These are phyloP conservation scores for Leishmania turanica DNA, from an alignment of 208 protist genomes.

Conservation along the genomic window DNA sequence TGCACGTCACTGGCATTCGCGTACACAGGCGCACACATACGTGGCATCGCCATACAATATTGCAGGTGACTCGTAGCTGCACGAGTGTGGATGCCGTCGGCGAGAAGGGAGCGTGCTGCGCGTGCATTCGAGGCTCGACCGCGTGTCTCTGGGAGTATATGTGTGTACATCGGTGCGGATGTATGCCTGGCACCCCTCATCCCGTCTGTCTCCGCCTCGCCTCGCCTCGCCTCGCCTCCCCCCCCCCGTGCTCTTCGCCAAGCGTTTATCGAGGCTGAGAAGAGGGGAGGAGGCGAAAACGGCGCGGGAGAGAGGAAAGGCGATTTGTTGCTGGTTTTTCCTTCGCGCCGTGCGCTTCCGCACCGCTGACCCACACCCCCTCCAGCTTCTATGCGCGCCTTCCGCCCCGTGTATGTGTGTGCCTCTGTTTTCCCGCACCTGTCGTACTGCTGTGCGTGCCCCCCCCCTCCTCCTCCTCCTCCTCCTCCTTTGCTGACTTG, in stretches of 20 bases:
- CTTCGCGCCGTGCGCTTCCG: too few species aligned
- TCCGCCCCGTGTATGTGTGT: too few species aligned
- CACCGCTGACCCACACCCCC: too few species aligned
- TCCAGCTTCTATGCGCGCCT: too few species aligned
- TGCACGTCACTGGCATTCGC: not conserved
- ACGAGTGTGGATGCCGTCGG: not conserved
- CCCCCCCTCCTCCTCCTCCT: too few species aligned
- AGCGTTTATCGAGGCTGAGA: not conserved
- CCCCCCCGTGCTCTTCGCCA: not conserved
- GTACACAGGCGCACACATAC: not conserved
- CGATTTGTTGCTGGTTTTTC: too few species aligned
- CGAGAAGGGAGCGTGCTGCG: not conserved
- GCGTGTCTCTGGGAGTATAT: not conserved
- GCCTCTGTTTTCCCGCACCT: too few species aligned
- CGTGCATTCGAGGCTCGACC: too few species aligned
- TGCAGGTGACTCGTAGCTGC: not conserved
- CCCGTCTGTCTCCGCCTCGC: not conserved
- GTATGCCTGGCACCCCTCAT: not conserved
- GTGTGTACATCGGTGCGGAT: not conserved
- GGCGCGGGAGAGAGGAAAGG: not conserved
- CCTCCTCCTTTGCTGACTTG: not conserved
- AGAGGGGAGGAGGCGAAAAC: not conserved
- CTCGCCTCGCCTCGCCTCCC: too few species aligned
- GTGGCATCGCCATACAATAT: not conserved
- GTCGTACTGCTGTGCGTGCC: too few species aligned